Conservation (phyloP, 1,139 yeast species). For the Geotrichum reessii region DNA sequence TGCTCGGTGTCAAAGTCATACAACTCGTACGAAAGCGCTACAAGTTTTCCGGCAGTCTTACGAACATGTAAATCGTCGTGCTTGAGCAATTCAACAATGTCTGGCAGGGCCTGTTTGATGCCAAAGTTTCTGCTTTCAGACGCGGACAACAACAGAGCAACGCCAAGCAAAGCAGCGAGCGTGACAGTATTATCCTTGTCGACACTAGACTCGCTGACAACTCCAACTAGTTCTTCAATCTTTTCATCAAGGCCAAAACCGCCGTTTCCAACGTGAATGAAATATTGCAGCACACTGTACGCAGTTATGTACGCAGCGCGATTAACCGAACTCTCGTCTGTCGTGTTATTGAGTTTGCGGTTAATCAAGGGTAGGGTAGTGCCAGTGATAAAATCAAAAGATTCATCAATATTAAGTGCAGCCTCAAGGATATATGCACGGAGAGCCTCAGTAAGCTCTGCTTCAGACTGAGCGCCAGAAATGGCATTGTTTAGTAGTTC, state of each 20-base stretch:
- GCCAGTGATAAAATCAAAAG: slow-evolving; percentile 25
- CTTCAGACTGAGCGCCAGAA: slow-evolving; percentile 29
- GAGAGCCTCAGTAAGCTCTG: slow-evolving; percentile 31
- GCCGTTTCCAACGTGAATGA: slow-evolving; percentile 34
- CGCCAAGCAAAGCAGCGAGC: slow-evolving; percentile 33
- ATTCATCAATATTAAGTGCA: slow-evolving; percentile 29
- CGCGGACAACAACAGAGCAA: slow-evolving; percentile 28
- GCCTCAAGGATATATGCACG: slow-evolving; percentile 31
- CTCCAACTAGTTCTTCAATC: slow-evolving; percentile 28
- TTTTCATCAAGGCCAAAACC: slow-evolving; percentile 34
- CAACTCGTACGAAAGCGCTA: slow-evolving; percentile 58
- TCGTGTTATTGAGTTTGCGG: slow-evolving; percentile 18
- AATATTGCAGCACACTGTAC: slow-evolving; percentile 32
- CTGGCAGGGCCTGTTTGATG: slow-evolving; percentile 30
- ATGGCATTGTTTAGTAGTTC: slow-evolving; percentile 28
- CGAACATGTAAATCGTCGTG: slow-evolving; percentile 26
- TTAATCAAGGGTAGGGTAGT: slow-evolving; percentile 23
- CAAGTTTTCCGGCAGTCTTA: slow-evolving; percentile 53
- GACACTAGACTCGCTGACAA: slow-evolving; percentile 31
- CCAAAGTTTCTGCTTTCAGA: slow-evolving; percentile 23
- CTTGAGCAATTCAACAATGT: slow-evolving; percentile 30
- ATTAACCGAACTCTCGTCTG: slow-evolving; percentile 19
- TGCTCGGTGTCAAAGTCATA: slow-evolving; percentile 42
- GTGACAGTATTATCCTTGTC: slow-evolving; percentile 29
- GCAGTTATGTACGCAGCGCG: slow-evolving; percentile 29